phyloP scores from a whole-genome alignment of 2,329 filamentous ascomycete genomes.

The Penicillium sp. region DNA sequence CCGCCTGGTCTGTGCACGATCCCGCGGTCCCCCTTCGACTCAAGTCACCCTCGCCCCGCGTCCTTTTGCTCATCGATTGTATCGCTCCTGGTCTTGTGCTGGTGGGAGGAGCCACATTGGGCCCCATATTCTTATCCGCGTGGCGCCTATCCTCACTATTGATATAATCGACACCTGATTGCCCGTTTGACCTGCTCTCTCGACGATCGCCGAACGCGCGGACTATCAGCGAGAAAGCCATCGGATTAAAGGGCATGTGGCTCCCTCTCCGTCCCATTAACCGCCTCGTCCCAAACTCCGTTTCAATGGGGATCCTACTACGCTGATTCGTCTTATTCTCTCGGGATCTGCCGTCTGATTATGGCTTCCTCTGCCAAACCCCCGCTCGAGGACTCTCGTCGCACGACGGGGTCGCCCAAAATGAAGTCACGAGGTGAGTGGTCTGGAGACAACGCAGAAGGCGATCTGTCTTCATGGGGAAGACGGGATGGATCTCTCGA shows the following conservation, averaged over 20 bases:
- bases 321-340: constrained; percentile 33
- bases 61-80: constrained; percentile 16
- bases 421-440: constrained; percentile 46
- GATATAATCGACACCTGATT: constrained; percentile 3
- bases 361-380: constrained; percentile 44
- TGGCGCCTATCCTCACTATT: constrained; percentile 7
- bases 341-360: constrained; percentile 25
- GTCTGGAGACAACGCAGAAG: constrained; percentile 6
- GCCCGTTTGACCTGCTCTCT: constrained; percentile 1
- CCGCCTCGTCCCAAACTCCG: constrained; percentile 25
- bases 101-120: constrained; percentile 15
- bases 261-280: constrained; percentile 25
- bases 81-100: constrained; percentile 12
- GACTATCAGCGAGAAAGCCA: constrained; percentile 12
- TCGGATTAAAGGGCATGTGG: constrained; percentile 34
- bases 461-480: not conserved
- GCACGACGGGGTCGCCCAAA: constrained; percentile 43
- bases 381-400: constrained; percentile 43
- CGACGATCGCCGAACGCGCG: constrained; percentile 12
- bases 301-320: constrained; percentile 39
- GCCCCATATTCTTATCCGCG: constrained; percentile 10
- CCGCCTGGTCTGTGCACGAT: constrained; percentile 25
- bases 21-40: constrained; percentile 21
- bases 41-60: constrained; percentile 23
- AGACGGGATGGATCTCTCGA: constrained; percentile 7